phyloP scores from a whole-genome alignment of 768 basidiomycete genomes.

The Trametes meyenii region DNA sequence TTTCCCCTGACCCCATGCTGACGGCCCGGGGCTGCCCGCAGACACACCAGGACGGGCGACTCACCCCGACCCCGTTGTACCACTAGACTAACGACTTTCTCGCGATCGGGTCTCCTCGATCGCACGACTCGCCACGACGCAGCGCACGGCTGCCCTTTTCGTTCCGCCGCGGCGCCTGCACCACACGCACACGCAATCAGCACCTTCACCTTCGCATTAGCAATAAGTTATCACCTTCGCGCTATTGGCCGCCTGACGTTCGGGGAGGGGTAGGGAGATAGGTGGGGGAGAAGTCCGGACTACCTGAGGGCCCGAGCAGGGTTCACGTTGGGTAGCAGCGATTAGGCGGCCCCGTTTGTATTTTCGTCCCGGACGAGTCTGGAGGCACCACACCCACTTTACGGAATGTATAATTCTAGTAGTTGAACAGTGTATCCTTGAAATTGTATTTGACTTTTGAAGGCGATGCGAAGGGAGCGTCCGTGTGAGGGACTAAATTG shows the following conservation, averaged over 20 bases:
- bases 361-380: conserved; percentile 19
- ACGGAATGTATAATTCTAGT: neutral
- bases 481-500: too few relatives aligned
- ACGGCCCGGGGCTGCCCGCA: too few relatives aligned
- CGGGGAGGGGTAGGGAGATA: neutral
- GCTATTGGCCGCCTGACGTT: neutral
- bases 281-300: too few relatives aligned
- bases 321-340: too few relatives aligned
- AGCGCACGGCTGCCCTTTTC: conserved; percentile 6
- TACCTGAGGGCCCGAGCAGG: too few relatives aligned
- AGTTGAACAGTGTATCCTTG: neutral
- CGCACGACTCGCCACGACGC: conserved; percentile 9
- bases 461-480: too few relatives aligned
- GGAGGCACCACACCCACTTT: conserved; percentile 6
- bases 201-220: conserved; percentile 1
- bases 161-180: conserved; percentile 14
- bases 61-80: neutral
- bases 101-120: neutral
- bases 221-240: conserved; percentile 17
- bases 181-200: neutral
- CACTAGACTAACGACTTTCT: neutral
- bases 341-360: conserved; percentile 9
- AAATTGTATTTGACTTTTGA: too few relatives aligned
- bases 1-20: too few relatives aligned
- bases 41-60: too few relatives aligned